Conservation (phyloP, 306 rosid species). For the Lathyrus sativus region DNA sequence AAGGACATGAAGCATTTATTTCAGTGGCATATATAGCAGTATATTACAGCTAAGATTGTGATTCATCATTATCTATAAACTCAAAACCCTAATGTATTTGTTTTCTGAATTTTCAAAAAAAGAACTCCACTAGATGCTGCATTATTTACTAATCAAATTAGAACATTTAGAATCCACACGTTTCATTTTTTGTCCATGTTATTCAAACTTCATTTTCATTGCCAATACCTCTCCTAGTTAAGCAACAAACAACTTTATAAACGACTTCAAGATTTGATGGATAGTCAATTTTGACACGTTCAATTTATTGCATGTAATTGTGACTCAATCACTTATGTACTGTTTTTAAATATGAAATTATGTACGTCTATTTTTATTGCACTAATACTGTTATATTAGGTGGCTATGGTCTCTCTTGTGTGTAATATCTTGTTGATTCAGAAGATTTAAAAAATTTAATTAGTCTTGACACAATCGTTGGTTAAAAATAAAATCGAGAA, state of each 20-base stretch:
- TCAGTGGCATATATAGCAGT: conserved; percentile 15
- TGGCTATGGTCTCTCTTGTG: too few relatives aligned
- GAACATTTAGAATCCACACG: conserved; percentile 32
- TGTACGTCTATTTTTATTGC: too few relatives aligned
- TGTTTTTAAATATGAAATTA: neutral
- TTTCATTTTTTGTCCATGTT: neutral
- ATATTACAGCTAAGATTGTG: conserved; percentile 4
- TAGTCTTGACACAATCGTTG: too few relatives aligned
- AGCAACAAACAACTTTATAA: conserved; percentile 24
- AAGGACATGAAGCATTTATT: conserved; percentile 33
- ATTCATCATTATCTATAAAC: conserved; percentile 2
- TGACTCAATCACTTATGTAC: neutral
- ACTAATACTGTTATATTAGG: neutral
- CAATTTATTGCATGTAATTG: neutral
- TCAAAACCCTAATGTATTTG: neutral
- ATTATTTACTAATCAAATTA: neutral
- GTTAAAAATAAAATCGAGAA: too few relatives aligned
- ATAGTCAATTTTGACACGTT: conserved; percentile 4
- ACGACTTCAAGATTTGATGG: neutral
- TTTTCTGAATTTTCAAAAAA: neutral
- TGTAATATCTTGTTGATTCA: too few relatives aligned
- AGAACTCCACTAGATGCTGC: too few relatives aligned
- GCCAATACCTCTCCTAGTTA: conserved; percentile 33
- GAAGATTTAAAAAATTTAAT: too few relatives aligned
- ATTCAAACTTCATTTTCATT: conserved; percentile 39